phyloP scores from a whole-genome alignment of 495 filamentous ascomycete genomes.

The Podospora pseudopauciseta region DNA sequence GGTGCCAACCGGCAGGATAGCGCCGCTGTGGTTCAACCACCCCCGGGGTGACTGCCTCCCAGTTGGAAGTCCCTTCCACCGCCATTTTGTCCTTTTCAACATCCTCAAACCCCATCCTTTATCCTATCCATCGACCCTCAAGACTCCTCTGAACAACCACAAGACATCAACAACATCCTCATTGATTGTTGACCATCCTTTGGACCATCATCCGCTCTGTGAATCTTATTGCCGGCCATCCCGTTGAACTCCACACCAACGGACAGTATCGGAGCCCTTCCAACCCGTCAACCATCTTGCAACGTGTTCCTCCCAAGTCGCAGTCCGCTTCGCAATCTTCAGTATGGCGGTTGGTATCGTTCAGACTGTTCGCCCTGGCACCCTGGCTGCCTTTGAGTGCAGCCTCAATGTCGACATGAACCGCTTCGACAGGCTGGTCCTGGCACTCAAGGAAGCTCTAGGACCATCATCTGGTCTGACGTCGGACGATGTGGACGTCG shows the following conservation, averaged over 20 bases:
- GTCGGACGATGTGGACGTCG: conserved; percentile 72
- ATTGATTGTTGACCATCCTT: background rate
- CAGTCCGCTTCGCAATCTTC: conserved; percentile 6
- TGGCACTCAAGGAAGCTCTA: conserved; percentile 64
- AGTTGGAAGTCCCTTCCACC: conserved; percentile 20
- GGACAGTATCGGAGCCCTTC: background rate
- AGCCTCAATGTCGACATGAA: conserved; percentile 25
- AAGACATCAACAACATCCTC: background rate
- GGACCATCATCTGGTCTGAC: conserved; percentile 76
- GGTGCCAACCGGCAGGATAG: conserved; percentile 23
- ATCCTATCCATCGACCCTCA: background rate
- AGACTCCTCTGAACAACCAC: background rate
- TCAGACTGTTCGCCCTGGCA: conserved; percentile 11
- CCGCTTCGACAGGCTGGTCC: conserved; percentile 68
- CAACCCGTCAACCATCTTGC: conserved; percentile 2
- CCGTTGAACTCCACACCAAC: conserved; percentile 1
- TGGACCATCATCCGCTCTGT: conserved; percentile 13
- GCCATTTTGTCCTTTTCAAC: conserved; percentile 22
- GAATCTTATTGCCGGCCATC: background rate
- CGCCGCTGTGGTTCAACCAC: conserved; percentile 12
- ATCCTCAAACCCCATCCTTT: background rate
- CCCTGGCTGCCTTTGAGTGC: conserved; percentile 13
- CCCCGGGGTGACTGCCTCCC: background rate
- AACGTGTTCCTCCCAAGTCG: background rate
- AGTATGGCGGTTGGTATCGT: conserved; percentile 30